Evolutionary conservation across 139 green algal genomes (phyloP), one percentile per base, ranked within the genome.

Genomic region (Spirogloea muscicola): DNA sequence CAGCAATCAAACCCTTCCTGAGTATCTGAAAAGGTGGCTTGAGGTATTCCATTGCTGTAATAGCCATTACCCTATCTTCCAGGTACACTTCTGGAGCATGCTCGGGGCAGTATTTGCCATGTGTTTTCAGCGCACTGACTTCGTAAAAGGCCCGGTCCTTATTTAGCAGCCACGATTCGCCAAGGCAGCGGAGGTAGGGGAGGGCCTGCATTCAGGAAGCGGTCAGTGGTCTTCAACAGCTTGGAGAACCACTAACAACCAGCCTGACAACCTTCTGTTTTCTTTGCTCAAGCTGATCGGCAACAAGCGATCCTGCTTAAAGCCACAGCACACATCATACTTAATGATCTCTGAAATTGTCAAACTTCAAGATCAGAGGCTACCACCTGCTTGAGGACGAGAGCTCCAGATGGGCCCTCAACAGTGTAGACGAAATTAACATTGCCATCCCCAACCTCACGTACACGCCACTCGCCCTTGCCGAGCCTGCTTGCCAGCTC

Each of bases 381-480:
- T n/a, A n/a, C 18, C 59, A 68, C 59, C 59, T 76, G 34, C 67
- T 86, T 86, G 3, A 86, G 27, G 6, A 86, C 55, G 3, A 84
- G 6, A 1, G 49, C 10, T 3, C 62, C 58, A 2, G 39, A 31
- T 0, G 91, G 88, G 4, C 92, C 94, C 49, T 91, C 82, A 36
- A 98, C 66, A 29, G 98, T 91, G 83, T 91, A 99, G 43, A 99
- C 92, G 79, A 94, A 98, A 83, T 99, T 98, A 79, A 99, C 93
- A 87, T 99, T 99, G 64, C 94, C 94, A 49, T 99, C 94, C 0
- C 91, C 92, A 1, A 98, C 87, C 82, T 98, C 92, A 10, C 66
- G 37, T 16, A 89, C 83, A 46, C 73, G 73, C 58, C 81, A 86
- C 10, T 81, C 29, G 6, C n/a, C 27, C 27, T 57, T 21, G 25